Conservation (phyloP, 2,329 filamentous ascomycete genomes). For the Chrysosporium queenslandicum region DNA sequence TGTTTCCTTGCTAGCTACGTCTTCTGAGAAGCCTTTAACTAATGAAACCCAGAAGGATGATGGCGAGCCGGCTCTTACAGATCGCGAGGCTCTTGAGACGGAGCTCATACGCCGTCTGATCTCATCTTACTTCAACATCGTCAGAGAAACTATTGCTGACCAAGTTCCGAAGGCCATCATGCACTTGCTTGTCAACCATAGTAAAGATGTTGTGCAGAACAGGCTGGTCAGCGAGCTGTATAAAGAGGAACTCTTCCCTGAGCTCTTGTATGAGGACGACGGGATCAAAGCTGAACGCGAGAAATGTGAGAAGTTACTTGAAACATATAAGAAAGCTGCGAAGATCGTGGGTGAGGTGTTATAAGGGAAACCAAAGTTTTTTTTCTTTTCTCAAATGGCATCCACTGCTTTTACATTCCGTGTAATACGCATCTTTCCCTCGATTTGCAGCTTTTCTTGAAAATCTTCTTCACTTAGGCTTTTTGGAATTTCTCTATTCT, state of each 20-base stretch:
- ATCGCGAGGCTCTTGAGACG: constrained; percentile 93
- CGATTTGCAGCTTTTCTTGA: not conserved
- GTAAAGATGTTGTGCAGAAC: constrained; percentile 96
- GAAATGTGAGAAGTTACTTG: constrained; percentile 93
- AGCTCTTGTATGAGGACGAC: constrained; percentile 94
- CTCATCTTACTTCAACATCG: constrained; percentile 98
- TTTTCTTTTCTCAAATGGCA: not conserved
- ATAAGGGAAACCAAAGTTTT: constrained; percentile 36
- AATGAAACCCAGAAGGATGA: constrained; percentile 28
- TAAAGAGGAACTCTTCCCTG: constrained; percentile 80
- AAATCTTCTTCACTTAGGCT: not conserved
- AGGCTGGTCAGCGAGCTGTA: constrained; percentile 91
- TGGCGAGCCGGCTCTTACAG: constrained; percentile 78
- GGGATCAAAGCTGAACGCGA: constrained; percentile 94
- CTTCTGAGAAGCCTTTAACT: constrained; percentile 8
- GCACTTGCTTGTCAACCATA: constrained; percentile 96
- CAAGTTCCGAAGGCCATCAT: constrained; percentile 98
- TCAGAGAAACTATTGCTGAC: constrained; percentile 95
- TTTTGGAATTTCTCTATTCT: too few relatives aligned
- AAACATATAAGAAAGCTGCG: constrained; percentile 92
- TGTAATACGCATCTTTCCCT: constrained; percentile 1
- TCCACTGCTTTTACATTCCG: not conserved
- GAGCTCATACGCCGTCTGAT: constrained; percentile 94
- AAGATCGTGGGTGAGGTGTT: constrained; percentile 97
- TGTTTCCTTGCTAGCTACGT: not conserved